A percentile compares a stretch with the other conserved stretches of the same genome.
phyloP scores from a whole-genome alignment of 306 rosid species.

The Cucumis sativus region DNA sequence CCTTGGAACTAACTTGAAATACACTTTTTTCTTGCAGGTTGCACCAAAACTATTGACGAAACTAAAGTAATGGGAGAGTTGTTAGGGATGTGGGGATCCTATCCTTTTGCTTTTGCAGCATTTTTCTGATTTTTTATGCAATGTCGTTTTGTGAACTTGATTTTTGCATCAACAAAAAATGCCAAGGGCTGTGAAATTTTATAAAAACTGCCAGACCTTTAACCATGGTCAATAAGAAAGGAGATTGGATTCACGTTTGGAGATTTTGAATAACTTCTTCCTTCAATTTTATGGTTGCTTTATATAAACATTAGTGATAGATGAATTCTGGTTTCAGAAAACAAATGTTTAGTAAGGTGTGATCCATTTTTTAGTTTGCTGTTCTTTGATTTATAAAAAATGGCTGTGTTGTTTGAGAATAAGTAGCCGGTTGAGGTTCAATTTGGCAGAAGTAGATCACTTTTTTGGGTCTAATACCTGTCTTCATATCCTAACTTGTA shows the following conservation, averaged over 20 bases:
- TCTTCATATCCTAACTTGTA: neutral
- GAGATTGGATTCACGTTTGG: neutral
- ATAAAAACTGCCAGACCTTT: neutral
- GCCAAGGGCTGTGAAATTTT: slow-evolving; percentile 5
- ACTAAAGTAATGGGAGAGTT: slow-evolving; percentile 39
- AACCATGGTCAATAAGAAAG: slow-evolving; percentile 10
- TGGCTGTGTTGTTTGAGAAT: neutral
- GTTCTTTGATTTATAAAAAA: neutral
- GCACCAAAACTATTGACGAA: slow-evolving; percentile 56
- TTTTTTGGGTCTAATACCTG: neutral
- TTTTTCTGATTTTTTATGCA: slow-evolving; percentile 8
- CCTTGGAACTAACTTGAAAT: neutral
- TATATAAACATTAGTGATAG: neutral
- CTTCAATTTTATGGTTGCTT: neutral
- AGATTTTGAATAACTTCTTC: neutral
- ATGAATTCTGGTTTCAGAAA: neutral
- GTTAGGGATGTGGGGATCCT: slow-evolving; percentile 3
- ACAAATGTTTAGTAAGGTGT: neutral
- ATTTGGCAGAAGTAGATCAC: neutral
- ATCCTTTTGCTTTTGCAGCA: neutral
- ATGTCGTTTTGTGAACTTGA: neutral
- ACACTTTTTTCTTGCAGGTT: slow-evolving; percentile 46
- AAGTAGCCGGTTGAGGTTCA: neutral
- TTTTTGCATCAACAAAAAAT: slow-evolving; percentile 2
- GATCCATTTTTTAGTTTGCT: neutral